Conservation (phyloP, 2,329 filamentous ascomycete species). For the Fusarium drepaniforme region DNA sequence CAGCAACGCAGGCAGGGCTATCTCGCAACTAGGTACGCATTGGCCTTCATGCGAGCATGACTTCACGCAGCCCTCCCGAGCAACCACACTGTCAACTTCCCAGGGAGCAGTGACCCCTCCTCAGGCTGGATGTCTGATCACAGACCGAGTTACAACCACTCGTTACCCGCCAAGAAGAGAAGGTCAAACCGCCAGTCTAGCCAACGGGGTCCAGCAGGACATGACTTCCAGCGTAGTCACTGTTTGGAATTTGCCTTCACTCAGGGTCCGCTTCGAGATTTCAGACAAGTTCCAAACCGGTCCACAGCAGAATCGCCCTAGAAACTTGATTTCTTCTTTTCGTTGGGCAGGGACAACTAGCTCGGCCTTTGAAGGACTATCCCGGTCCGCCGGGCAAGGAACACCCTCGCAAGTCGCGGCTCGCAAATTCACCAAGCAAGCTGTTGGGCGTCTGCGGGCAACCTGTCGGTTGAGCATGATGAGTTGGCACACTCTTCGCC, state of each 20-base stretch:
- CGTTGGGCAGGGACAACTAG: conserved; percentile 38
- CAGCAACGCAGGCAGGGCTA: background rate
- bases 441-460: conserved; percentile 10
- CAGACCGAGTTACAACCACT: conserved; percentile 1
- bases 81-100: conserved; percentile 5
- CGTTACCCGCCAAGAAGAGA: conserved; percentile 1
- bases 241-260: conserved; percentile 9
- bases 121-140: conserved; percentile 1
- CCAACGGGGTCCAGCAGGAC: conserved; percentile 1
- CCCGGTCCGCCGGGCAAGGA: conserved; percentile 29
- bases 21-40: conserved; percentile 9
- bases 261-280: conserved; percentile 8
- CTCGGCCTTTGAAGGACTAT: conserved; percentile 27
- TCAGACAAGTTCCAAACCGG: conserved; percentile 12
- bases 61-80: conserved; percentile 4
- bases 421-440: conserved; percentile 15
- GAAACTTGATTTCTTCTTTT: conserved; percentile 38
- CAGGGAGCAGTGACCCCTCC: conserved; percentile 11
- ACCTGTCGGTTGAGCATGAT: conserved; percentile 23
- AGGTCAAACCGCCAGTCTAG: background rate
- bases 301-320: conserved; percentile 25
- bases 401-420: conserved; percentile 26
- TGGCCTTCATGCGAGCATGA: conserved; percentile 18
- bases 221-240: conserved; percentile 6
- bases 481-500: conserved; percentile 29